Evolutionary conservation across 495 filamentous ascomycete species (phyloP), one percentile per base, ranked within the genome.

Genomic region (Aspergillus bridgeri): DNA sequence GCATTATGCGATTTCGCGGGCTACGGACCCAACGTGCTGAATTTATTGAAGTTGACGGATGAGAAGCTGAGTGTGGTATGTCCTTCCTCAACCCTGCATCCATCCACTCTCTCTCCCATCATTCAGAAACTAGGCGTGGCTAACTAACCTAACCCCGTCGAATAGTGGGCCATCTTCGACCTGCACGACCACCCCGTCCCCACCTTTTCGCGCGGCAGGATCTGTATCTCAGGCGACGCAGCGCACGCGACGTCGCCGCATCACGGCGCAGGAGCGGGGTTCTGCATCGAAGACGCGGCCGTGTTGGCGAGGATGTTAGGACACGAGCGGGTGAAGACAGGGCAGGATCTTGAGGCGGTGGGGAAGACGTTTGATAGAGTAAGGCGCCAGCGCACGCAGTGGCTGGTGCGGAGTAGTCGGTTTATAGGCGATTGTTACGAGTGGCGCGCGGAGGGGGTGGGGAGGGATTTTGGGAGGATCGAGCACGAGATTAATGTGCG

Each of bases 151-250:
- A 11, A n/a, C 7, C 8, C 7, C 5, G 22, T 24, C n/a, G n/a
- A 2, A 15, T 73, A 81, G 65, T 85, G 81, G 81, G 82, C 71
- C 0, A 74, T 86, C 24, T 86, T 83, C 53, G 83, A 86, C 63
- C 77, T 77, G 60, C 61, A 58, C n/a, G 71, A 78, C 9, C 49
- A 77, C 24, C 81, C 81, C 2, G 66, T 73, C 6, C 61, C 67
- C 0, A 58, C 62, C 3, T 86, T 79, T 57, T 45, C 60, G 50
- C 61, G 64, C 11, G 75, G 72, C 6, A 63, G 69, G 6, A 61
- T 83, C 3, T 72, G 71, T 19, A 53, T 86, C 22, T 72, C 79
- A 5, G 82, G 82, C 0, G 82, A 85, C 45, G 76, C 77, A 2
- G 79, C 79, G 2, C 77, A 81, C 51, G 75, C 77, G 2, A 63